Percentiles rank a stretch among this genome's conserved stretches.
Evolutionary conservation across 177 flowering plant species (phyloP).

Genomic region (Vitis hybrid): DNA sequence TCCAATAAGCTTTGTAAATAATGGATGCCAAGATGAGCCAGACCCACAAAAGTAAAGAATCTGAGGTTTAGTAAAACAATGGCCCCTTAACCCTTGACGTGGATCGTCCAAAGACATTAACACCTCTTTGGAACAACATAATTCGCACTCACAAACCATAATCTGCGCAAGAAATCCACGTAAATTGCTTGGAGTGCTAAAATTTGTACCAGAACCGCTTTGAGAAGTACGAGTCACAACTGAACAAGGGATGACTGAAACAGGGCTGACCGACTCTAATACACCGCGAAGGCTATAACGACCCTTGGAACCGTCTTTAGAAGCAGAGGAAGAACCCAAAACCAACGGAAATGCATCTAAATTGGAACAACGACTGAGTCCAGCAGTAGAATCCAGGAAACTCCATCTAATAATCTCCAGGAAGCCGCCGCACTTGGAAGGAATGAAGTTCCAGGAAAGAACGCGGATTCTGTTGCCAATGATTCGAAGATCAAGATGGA

Average conservation of each 20-base stretch:
- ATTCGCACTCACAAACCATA: conserved; percentile 55
- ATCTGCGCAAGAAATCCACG: conserved; percentile 66
- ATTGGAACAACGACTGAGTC: conserved; percentile 18
- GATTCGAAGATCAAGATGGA: conserved; percentile 34
- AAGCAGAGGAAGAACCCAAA: conserved; percentile 7
- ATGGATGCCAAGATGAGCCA: conserved; percentile 64
- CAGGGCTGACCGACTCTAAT: conserved; percentile 64
- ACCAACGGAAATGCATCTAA: conserved; percentile 27
- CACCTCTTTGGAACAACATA: conserved; percentile 38
- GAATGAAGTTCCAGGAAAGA: conserved; percentile 86
- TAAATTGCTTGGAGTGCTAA: conserved; percentile 19
- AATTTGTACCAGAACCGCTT: background rate
- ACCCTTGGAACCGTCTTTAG: conserved; percentile 19
- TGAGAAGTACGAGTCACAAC: conserved; percentile 10
- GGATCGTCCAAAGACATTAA: conserved; percentile 4
- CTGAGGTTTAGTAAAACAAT: conserved; percentile 35
- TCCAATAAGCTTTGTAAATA: conserved; percentile 49
- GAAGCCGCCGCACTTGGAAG: conserved; percentile 47
- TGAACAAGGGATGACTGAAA: conserved; percentile 58
- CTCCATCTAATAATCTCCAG: conserved; percentile 85
- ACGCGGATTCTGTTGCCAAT: conserved; percentile 53
- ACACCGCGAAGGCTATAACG: conserved; percentile 40
- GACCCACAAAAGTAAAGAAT: conserved; percentile 59
- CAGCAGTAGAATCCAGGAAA: conserved; percentile 17
- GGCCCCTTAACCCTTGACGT: conserved; percentile 13